Percentiles rank a stretch among this genome's conserved stretches.
Conservation (phyloP, 2,329 filamentous ascomycete species). For the Aspergillus texensis region DNA sequence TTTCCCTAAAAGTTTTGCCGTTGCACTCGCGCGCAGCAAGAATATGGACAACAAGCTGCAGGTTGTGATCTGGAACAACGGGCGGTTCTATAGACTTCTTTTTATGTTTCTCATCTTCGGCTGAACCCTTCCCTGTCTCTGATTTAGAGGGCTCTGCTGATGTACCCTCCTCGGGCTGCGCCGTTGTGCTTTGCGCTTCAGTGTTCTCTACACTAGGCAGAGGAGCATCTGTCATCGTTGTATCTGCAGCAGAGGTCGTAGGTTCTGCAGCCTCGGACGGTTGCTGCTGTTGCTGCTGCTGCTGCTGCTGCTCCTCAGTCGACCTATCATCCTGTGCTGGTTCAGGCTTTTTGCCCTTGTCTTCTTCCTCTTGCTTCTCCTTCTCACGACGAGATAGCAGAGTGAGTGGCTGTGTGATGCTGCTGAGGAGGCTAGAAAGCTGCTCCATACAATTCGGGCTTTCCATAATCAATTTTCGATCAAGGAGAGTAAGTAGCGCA, state of each 20-base stretch:
- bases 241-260: slow-evolving; percentile 36
- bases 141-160: slow-evolving; percentile 27
- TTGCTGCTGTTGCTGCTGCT: slow-evolving; percentile 23
- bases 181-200: slow-evolving; percentile 30
- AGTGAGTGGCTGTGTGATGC: slow-evolving; percentile 83
- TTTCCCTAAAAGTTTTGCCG: slow-evolving; percentile 97
- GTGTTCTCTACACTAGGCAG: slow-evolving; percentile 33
- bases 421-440: slow-evolving; percentile 81
- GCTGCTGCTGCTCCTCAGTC: slow-evolving; percentile 25
- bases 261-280: slow-evolving; percentile 28
- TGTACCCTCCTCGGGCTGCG: slow-evolving; percentile 35
- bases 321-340: slow-evolving; percentile 24
- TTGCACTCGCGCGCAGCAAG: slow-evolving; percentile 95
- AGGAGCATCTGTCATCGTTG: slow-evolving; percentile 42
- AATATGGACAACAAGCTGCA: slow-evolving; percentile 93
- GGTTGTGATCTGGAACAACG: slow-evolving; percentile 82
- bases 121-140: slow-evolving; percentile 42
- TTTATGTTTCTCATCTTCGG: slow-evolving; percentile 56
- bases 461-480: slow-evolving; percentile 94
- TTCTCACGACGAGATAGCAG: slow-evolving; percentile 81
- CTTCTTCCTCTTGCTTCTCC: slow-evolving; percentile 60
- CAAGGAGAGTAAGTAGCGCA: slow-evolving; percentile 80
- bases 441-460: slow-evolving; percentile 97
- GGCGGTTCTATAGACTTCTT: slow-evolving; percentile 74
- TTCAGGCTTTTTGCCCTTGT: slow-evolving; percentile 43